Base-by-base conservation (phyloP, 1,284 basidiomycete genomes). In the Hypsizygus ulmarius region DNA sequence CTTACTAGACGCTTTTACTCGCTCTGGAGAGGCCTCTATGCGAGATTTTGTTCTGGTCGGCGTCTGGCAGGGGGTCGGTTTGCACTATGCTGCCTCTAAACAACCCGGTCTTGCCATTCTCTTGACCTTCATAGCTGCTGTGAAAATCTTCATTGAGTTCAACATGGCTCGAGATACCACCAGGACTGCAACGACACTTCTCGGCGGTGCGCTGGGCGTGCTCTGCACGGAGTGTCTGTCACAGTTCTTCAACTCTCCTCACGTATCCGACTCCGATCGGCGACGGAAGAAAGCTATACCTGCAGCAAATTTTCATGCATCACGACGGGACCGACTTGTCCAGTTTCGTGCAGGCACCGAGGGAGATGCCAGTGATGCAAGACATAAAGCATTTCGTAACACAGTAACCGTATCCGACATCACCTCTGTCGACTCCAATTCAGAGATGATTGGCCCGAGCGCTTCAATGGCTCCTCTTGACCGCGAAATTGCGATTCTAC, bases 41-140 rank as follows among this genome's bases (percentile, higher is more conserved):
- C 74, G 76, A 51, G 79, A 87, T 59, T 72, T 74, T 57, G 67
- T 88, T 63, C 77, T 90, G 51, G 68, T 77, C 46, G 87, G 87
- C 46, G 73, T 83, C 56, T 82, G 84, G 74, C 84, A 89, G 65
- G 87, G 87, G 43, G 78, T 86, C 54, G 82, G 78, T 19, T 70
- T 90, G 39, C 84, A 87, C 61, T 84, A 79, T 59, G 72, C 21
- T 25, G 21, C 82, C 46, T 73, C 79, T 53, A 78, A 78, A 61
- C 70, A 74, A 45, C 72, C 74, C 40, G 70, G 73, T 51, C 67
- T 84, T 33, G 74, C 77, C 35, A 67, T 84, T 55, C 69, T 74
- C 48, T 75, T 83, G 39, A 79, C 71, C 43, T 67, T 81, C 40
- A 74, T 69, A 44, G 78, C 87, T 56, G 72, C 70, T 38, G 77